A percentile compares a stretch with the other conserved stretches of the same genome.
Evolutionary conservation across 345 rosid species (phyloP).

Genomic region (Eucalyptus erythrocorys): DNA sequence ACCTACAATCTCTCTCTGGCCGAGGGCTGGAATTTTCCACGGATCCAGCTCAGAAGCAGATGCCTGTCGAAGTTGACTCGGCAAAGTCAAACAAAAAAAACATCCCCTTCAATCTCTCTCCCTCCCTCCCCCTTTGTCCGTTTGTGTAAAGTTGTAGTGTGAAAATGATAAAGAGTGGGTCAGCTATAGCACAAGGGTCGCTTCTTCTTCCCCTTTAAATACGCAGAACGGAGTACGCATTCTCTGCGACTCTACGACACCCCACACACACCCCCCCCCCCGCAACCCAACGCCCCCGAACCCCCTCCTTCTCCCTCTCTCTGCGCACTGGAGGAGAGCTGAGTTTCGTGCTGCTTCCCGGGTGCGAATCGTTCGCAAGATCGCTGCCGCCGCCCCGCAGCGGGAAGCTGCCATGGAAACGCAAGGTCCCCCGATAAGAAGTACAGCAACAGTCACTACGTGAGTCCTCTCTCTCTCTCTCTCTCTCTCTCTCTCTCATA

Average conservation of each 20-base stretch:
- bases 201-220: not conserved
- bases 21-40: no score
- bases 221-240: not conserved
- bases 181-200: not conserved
- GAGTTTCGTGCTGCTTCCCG: not conserved
- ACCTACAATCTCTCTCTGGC: not conserved
- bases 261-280: no score
- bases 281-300: no score
- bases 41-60: no score
- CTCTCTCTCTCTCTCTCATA: not conserved
- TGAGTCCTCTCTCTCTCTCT: not conserved
- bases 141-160: not conserved
- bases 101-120: not conserved
- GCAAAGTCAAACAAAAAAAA: no score
- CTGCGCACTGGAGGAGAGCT: not conserved
- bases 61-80: no score
- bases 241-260: no score
- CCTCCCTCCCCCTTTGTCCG: not conserved
- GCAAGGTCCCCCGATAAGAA: not conserved
- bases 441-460: not conserved
- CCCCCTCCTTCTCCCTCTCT: not conserved
- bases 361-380: not conserved
- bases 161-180: not conserved
- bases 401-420: not conserved
- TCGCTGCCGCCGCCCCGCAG: not conserved